Conservation (phyloP, 1,284 basidiomycete species). For the Pseudozyma tsukubaensis region DNA sequence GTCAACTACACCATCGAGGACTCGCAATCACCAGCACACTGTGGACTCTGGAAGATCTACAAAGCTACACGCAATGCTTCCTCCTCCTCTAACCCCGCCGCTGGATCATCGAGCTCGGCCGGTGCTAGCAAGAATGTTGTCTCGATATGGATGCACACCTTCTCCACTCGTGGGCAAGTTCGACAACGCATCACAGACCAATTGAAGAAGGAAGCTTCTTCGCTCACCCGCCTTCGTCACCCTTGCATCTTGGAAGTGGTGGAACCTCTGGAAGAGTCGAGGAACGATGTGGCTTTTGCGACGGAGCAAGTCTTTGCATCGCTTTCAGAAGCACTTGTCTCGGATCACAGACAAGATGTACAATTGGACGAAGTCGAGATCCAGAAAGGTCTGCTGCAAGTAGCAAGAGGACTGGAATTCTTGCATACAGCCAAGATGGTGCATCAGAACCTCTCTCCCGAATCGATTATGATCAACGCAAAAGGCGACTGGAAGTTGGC, state of each 20-base stretch:
- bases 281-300: conserved; percentile 86
- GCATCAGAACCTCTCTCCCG: conserved; percentile 88
- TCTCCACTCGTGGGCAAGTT: conserved; percentile 42
- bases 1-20: conserved; percentile 65
- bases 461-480: conserved; percentile 59
- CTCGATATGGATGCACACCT: conserved; percentile 61
- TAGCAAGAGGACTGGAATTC: conserved; percentile 92
- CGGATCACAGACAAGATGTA: conserved; percentile 43
- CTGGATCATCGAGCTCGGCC: conserved; percentile 6
- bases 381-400: conserved; percentile 93
- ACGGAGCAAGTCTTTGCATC: conserved; percentile 76
- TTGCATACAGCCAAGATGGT: conserved; percentile 90
- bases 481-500: conserved; percentile 99
- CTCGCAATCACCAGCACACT: conserved; percentile 45
- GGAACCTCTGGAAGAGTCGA: conserved; percentile 94
- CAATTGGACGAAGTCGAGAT: conserved; percentile 75
- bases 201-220: conserved; percentile 74
- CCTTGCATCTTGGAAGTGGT: conserved; percentile 98
- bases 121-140: conserved; percentile 29
- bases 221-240: conserved; percentile 86
- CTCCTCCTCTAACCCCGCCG: conserved; percentile 10
- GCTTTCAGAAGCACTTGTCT: conserved; percentile 41
- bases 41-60: conserved; percentile 66
- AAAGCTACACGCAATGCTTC: conserved; percentile 55
- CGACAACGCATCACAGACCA: conserved; percentile 55